These are phyloP conservation scores for Fusarium neocosmosporiellum DNA, from an alignment of 2,329 filamentous ascomycete species.

Conservation along the genomic window DNA sequence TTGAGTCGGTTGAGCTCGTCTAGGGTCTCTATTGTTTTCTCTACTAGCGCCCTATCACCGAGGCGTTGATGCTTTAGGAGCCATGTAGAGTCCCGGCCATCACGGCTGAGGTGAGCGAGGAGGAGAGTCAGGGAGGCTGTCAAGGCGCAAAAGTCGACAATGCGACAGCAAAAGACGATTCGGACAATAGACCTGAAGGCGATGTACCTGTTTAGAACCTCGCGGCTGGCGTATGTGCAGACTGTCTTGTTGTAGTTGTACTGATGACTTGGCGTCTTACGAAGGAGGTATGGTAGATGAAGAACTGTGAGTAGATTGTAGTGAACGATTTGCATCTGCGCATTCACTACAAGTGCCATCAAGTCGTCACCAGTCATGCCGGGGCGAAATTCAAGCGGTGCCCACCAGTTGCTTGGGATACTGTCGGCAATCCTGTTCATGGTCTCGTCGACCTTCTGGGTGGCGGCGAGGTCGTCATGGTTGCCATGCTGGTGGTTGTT, in stretches of 20 bases:
- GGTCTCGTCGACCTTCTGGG: background rate
- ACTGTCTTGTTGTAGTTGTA: background rate
- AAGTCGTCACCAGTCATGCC: background rate
- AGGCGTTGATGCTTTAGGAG: background rate
- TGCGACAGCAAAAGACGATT: background rate
- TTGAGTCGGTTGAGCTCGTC: background rate
- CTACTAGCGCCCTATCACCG: background rate
- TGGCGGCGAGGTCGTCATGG: background rate
- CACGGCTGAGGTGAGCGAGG: background rate
- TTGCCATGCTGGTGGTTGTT: background rate
- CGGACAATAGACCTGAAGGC: background rate
- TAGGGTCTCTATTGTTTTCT: background rate
- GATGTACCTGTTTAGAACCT: background rate
- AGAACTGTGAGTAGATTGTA: background rate
- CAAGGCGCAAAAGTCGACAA: background rate
- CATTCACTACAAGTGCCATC: background rate
- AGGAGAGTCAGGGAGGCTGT: background rate
- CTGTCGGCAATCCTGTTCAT: background rate
- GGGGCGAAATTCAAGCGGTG: background rate
- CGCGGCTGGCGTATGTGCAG: background rate
- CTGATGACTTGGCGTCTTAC: background rate
- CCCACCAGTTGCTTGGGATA: background rate
- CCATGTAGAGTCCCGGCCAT: background rate
- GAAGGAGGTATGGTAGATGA: background rate
- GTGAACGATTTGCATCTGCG: background rate